A percentile compares a stretch with the other conserved stretches of the same genome.
Evolutionary conservation across 2,329 filamentous ascomycete species (phyloP).

Genomic region (Diaporthe sp.): DNA sequence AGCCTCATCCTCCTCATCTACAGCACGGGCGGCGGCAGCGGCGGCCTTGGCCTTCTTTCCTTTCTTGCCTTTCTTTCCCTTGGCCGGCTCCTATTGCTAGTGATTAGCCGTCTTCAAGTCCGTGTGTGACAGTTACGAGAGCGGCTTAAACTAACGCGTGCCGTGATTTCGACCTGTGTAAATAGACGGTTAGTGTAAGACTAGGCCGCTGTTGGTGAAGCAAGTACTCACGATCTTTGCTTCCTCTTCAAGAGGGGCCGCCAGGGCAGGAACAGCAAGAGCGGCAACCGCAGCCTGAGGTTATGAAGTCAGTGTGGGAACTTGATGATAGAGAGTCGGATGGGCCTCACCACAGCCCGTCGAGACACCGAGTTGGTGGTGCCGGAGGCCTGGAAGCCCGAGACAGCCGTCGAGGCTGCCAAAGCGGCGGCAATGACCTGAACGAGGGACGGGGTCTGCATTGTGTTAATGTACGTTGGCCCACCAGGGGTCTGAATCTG

Average conservation of each 20-base stretch:
- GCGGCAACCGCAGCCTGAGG: not conserved
- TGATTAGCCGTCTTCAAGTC: not conserved
- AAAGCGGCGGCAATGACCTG: slow-evolving; percentile 4
- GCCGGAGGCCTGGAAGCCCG: slow-evolving; percentile 1
- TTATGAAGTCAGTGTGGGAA: not conserved
- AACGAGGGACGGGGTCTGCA: slow-evolving; percentile 20
- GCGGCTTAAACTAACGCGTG: not conserved
- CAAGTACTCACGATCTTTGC: not conserved
- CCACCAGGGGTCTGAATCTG: not conserved
- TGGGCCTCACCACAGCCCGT: not conserved
- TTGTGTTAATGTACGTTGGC: not conserved
- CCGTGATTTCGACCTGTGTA: not conserved
- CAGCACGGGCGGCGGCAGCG: not conserved
- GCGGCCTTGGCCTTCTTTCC: not conserved
- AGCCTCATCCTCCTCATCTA: not conserved
- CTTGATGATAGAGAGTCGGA: not conserved
- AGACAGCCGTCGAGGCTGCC: slow-evolving; percentile 25
- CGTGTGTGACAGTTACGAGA: fast-evolving
- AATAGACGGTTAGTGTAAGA: not conserved
- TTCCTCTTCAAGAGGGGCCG: slow-evolving; percentile 18
- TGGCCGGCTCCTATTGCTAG: not conserved
- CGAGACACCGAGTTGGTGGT: slow-evolving; percentile 5
- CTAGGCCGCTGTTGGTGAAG: not conserved
- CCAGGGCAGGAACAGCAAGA: slow-evolving; percentile 23
- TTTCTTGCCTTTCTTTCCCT: slow-evolving; percentile 12